Conservation (phyloP, 2,329 filamentous ascomycete genomes). For the Aspergillus nomiae region DNA sequence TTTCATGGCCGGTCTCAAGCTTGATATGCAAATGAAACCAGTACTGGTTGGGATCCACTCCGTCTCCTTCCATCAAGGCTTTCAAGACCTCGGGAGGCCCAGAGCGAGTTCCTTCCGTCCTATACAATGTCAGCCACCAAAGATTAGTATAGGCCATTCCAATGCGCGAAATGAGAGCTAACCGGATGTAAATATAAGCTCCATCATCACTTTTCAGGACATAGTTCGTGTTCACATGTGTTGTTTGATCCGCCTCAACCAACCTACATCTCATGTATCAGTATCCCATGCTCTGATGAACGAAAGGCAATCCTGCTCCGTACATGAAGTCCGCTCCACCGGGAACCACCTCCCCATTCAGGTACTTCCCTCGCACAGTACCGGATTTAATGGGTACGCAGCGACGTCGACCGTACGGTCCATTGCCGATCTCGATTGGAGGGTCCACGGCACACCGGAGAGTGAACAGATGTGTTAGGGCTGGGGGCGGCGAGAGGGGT, state of each 20-base stretch:
- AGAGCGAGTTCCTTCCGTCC: slow-evolving; percentile 30
- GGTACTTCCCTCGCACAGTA: slow-evolving; percentile 22
- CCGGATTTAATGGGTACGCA: slow-evolving; percentile 27
- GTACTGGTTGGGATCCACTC: slow-evolving; percentile 26
- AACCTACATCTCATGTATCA: slow-evolving; percentile 17
- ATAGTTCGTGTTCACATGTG: slow-evolving; percentile 30
- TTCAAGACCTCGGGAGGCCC: slow-evolving; percentile 28
- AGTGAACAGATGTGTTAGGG: slow-evolving; percentile 26
- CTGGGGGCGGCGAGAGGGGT: slow-evolving; percentile 22
- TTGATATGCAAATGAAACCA: slow-evolving; percentile 32
- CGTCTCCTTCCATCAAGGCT: slow-evolving; percentile 29
- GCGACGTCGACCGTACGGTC: slow-evolving; percentile 28
- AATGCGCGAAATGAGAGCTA: background rate
- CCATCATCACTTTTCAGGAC: slow-evolving; percentile 31
- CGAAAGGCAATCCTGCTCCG: background rate
- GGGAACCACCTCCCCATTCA: slow-evolving; percentile 28
- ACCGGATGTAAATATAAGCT: slow-evolving; percentile 29
- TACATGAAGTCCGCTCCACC: slow-evolving; percentile 32
- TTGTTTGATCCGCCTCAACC: slow-evolving; percentile 29
- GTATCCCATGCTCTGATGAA: background rate
- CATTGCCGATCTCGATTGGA: slow-evolving; percentile 28
- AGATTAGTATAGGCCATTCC: background rate
- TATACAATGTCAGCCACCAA: slow-evolving; percentile 3
- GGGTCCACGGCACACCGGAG: slow-evolving; percentile 27
- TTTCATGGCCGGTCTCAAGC: slow-evolving; percentile 28